A percentile compares a stretch with the other conserved stretches of the same genome.
Evolutionary conservation across 805 yeast species (phyloP).

Genomic region (Nakazawaea laoshanensis): DNA sequence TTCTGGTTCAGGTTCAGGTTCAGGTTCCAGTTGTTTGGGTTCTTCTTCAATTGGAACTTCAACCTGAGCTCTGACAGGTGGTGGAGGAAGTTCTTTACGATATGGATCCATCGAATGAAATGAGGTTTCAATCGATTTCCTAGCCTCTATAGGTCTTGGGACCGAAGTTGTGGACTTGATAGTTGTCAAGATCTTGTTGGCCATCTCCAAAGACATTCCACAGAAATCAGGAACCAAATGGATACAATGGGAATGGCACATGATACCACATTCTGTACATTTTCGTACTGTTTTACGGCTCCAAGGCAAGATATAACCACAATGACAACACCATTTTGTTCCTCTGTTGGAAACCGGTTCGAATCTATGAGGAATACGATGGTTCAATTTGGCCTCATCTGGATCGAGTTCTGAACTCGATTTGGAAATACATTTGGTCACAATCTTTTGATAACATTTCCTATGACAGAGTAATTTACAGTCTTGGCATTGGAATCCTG

Average conservation of each 20-base stretch:
- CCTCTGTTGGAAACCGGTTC: slow-evolving; percentile 89
- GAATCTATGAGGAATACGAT: slow-evolving; percentile 94
- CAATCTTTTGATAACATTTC: slow-evolving; percentile 72
- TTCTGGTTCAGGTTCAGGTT: too few species aligned
- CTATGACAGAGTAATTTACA: slow-evolving; percentile 76
- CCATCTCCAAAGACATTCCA: slow-evolving; percentile 98
- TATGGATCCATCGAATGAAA: slow-evolving; percentile 7
- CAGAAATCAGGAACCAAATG: slow-evolving; percentile 97
- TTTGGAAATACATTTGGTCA: slow-evolving; percentile 76
- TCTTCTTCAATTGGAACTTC: too few species aligned
- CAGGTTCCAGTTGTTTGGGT: too few species aligned
- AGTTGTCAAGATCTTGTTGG: slow-evolving; percentile 78
- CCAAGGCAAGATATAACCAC: slow-evolving; percentile 95
- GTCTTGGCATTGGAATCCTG: slow-evolving; percentile 83
- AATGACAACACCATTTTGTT: slow-evolving; percentile 99
- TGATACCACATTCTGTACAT: slow-evolving; percentile 88
- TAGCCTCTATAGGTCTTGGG: too few species aligned
- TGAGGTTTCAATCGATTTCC: too few species aligned
- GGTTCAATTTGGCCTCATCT: slow-evolving; percentile 80
- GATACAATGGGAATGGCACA: slow-evolving; percentile 90
- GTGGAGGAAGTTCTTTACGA: slow-evolving; percentile 17
- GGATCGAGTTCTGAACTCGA: slow-evolving; percentile 61
- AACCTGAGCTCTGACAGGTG: too few species aligned
- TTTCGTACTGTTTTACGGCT: slow-evolving; percentile 88
- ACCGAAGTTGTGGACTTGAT: slow-evolving; percentile 45